These are phyloP conservation scores for Ustilago cynodontis DNA, from an alignment of 1,284 basidiomycete genomes.

Conservation along the genomic window DNA sequence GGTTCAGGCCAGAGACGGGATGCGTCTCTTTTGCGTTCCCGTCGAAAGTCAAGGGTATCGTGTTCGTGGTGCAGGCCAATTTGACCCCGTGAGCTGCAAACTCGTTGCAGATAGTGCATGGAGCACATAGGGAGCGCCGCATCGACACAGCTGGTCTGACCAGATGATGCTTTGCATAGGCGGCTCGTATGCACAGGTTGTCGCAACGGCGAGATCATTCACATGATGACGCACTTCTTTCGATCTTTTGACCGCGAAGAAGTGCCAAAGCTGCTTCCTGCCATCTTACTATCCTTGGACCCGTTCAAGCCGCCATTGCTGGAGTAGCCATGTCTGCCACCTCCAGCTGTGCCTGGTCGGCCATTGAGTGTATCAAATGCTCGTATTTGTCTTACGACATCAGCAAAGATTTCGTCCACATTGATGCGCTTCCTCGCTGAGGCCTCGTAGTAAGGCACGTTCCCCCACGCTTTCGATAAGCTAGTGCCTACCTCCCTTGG, in stretches of 20 bases:
- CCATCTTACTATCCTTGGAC: slow-evolving; percentile 14
- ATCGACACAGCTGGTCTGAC: no score
- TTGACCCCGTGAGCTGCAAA: no score
- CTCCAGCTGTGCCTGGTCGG: slow-evolving; percentile 5
- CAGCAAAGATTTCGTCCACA: slow-evolving; percentile 64
- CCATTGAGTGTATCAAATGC: slow-evolving; percentile 38
- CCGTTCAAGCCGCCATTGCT: slow-evolving; percentile 5
- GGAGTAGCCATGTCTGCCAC: slow-evolving; percentile 7
- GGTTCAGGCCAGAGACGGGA: no score
- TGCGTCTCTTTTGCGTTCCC: background rate
- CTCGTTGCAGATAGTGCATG: no score
- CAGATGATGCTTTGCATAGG: no score
- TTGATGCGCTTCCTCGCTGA: slow-evolving; percentile 61
- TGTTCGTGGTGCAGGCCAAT: background rate
- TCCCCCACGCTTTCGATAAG: slow-evolving; percentile 62
- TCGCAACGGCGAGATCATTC: no score
- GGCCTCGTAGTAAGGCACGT: slow-evolving; percentile 65
- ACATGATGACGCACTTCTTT: slow-evolving; percentile 62
- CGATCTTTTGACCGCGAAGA: slow-evolving; percentile 14
- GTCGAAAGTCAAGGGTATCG: no score
- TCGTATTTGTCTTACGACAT: slow-evolving; percentile 62
- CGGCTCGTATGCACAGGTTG: no score
- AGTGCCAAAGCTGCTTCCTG: slow-evolving; percentile 22
- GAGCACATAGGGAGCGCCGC: no score
- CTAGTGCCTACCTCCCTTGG: slow-evolving; percentile 65